Evolutionary conservation across 208 protist genomes (phyloP), one percentile per base, ranked within the genome.

Genomic region (Wallacemonas rigidus): DNA sequence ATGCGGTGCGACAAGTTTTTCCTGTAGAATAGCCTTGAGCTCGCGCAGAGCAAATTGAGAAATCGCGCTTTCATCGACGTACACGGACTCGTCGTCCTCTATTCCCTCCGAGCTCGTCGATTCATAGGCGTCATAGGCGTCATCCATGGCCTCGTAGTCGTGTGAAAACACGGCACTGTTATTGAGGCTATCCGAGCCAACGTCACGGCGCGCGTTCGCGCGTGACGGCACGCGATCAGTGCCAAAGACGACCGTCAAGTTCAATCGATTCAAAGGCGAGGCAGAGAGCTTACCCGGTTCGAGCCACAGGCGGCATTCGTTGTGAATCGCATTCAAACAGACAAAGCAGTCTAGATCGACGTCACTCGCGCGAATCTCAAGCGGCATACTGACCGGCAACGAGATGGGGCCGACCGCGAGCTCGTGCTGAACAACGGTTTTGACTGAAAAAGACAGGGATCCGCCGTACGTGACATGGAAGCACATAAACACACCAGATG

Each of bases 381-480:
- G 62, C 0, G 91, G 87, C 75, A 96, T 86, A 41, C 79, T 81
- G 12, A 95, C 76, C 5, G 84, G 82, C 44, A 92, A 51, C 15
- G 75, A 45, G 11, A 86, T 67, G 5, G 83, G 67, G 11, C 83
- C 83, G 26, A 91, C 47, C 17, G 56, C 56, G 26, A 96, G 43
- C 11, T 89, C 79, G 69, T 93, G 79, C 53, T 83, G 84, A 69
- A 92, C 71, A 2, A 82, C 77, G 2, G 72, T 79, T 47, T 75
- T 78, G 3, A 90, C 47, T 5, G 83, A 82, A 2, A 96, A 43
- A 17, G 82, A 76, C 76, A 96, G 72, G 17, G 83, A 63, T 3
- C 91, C 91, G 44, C 91, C 91, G 67, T 96, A 96, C 36, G 91
- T 96, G 5, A 92, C 67, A 77, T 96, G 91, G 2, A 96, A 74